Percentiles rank a stretch among this genome's conserved stretches.
Evolutionary conservation across 306 rosid genomes (phyloP).

Genomic region (Crataegus laevigata): DNA sequence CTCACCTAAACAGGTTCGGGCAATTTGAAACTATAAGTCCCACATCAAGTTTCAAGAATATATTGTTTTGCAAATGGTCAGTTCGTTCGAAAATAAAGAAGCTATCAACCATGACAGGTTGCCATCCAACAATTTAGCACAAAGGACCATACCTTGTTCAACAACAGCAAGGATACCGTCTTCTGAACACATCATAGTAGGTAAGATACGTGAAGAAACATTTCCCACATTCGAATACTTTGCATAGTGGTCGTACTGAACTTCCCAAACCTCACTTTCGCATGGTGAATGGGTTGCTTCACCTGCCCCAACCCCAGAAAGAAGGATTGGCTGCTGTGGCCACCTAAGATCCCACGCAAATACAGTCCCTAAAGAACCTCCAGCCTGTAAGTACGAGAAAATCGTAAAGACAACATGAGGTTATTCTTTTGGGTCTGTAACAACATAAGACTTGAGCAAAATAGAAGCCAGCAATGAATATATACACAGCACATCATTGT

Average conservation of each 20-base stretch:
- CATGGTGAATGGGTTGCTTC: constrained; percentile 40
- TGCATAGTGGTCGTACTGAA: constrained; percentile 62
- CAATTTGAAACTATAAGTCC: constrained; percentile 6
- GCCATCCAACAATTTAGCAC: constrained; percentile 4
- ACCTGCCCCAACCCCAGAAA: constrained; percentile 60
- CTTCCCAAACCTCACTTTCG: constrained; percentile 99
- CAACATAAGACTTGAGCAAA: not conserved
- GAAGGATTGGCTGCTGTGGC: constrained; percentile 78
- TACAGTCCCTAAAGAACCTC: constrained; percentile 82
- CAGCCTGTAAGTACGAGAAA: constrained; percentile 44
- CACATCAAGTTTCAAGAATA: not conserved
- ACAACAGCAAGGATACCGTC: constrained; percentile 78
- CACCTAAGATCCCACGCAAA: constrained; percentile 97
- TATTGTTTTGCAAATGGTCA: not conserved
- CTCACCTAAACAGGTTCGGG: constrained; percentile 41
- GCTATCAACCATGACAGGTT: constrained; percentile 3
- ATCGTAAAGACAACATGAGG: not conserved
- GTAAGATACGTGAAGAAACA: constrained; percentile 59
- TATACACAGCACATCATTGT: too few species aligned
- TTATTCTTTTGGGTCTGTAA: not conserved
- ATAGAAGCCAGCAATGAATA: too few species aligned
- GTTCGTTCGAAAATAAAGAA: not conserved
- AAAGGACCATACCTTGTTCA: constrained; percentile 61
- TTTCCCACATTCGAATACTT: constrained; percentile 42
- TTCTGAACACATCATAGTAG: constrained; percentile 85